phyloP scores from a whole-genome alignment of 129 eudicot species.

The Pittosporum tobira region DNA sequence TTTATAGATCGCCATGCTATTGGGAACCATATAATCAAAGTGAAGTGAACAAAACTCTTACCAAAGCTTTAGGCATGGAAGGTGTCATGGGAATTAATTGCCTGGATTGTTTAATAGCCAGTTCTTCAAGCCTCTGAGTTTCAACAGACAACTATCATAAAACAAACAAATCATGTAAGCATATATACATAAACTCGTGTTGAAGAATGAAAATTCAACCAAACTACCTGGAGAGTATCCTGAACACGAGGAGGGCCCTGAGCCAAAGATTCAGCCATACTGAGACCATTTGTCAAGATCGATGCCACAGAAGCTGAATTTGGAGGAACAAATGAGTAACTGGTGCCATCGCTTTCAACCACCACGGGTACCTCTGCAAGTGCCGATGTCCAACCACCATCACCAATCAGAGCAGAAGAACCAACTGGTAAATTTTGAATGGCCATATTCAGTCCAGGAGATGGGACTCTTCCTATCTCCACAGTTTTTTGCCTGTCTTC shows the following conservation, averaged over 20 bases:
- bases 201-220: neutral
- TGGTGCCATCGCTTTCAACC: constrained; percentile 38
- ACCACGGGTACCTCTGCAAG: constrained; percentile 73
- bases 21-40: neutral
- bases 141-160: constrained; percentile 46
- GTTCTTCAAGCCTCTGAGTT: constrained; percentile 77
- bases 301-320: constrained; percentile 24
- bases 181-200: neutral
- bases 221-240: constrained; percentile 57
- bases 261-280: constrained; percentile 92
- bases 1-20: neutral
- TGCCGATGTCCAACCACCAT: constrained; percentile 91
- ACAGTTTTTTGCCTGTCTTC: constrained; percentile 50
- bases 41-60: constrained; percentile 20
- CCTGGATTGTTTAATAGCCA: constrained; percentile 78
- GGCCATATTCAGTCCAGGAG: constrained; percentile 69
- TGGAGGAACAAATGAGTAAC: constrained; percentile 24
- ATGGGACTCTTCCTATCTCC: constrained; percentile 59
- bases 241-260: constrained; percentile 68
- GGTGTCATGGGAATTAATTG: constrained; percentile 85
- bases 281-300: constrained; percentile 38
- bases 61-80: constrained; percentile 67
- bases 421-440: constrained; percentile 63
- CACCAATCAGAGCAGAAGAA: constrained; percentile 43
- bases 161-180: constrained; percentile 16